A percentile compares a stretch with the other conserved stretches of the same genome.
Conservation (phyloP, 148 eudicot species). For the Chenopodium berlandieri region DNA sequence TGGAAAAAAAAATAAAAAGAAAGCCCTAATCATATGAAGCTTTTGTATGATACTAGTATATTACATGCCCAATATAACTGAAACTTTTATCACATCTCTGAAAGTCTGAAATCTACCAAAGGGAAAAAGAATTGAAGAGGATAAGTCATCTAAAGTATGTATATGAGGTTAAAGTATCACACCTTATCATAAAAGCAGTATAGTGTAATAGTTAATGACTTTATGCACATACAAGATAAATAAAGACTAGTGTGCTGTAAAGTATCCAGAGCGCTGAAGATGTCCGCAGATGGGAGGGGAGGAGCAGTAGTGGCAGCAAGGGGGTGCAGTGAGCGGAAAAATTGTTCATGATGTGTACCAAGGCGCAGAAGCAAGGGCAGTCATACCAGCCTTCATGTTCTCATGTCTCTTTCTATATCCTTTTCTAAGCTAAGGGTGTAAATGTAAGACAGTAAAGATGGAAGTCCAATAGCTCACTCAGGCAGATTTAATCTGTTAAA, state of each 20-base stretch:
- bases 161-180: background rate
- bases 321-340: constrained; percentile 18
- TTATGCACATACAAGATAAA: constrained; percentile 17
- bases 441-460: background rate
- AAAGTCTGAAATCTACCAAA: background rate
- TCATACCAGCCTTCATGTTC: constrained; percentile 10
- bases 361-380: background rate
- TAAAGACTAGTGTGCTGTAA: background rate
- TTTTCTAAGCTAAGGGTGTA: constrained; percentile 11
- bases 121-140: background rate
- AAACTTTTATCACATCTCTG: constrained; percentile 11
- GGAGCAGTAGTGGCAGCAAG: constrained; percentile 3
- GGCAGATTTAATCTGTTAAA: constrained; percentile 85
- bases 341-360: constrained; percentile 17
- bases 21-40: background rate
- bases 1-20: too few species aligned
- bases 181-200: background rate
- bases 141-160: background rate
- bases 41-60: background rate
- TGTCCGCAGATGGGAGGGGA: background rate
- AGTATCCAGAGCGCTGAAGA: background rate
- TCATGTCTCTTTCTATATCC: constrained; percentile 1
- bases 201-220: too few species aligned
- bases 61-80: background rate
- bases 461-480: constrained; percentile 40